Conservation (phyloP, 148 eudicot species). For the Chenopodium suecicum region DNA sequence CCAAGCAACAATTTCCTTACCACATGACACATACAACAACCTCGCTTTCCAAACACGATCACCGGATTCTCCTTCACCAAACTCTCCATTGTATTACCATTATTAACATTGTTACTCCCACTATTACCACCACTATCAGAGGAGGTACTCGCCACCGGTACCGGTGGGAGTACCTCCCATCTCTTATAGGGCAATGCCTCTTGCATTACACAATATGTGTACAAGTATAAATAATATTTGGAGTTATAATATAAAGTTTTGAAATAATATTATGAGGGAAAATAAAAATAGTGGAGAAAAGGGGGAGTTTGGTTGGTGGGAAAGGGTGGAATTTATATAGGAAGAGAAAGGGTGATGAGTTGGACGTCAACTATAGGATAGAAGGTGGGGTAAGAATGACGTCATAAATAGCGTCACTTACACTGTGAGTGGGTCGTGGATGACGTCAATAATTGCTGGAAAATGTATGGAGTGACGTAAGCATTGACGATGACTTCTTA, state of each 20-base stretch:
- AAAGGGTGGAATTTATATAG: conserved; percentile 6
- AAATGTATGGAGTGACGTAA: conserved; percentile 16
- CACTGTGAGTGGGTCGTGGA: conserved; percentile 32
- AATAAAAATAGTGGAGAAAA: background rate
- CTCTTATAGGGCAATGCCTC: conserved; percentile 44
- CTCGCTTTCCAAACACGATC: conserved; percentile 55
- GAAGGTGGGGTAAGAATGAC: conserved; percentile 20
- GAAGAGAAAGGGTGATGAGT: background rate
- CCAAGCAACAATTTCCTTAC: conserved; percentile 57
- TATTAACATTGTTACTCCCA: background rate
- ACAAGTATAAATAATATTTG: background rate
- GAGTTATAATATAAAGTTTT: background rate
- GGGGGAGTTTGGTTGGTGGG: conserved; percentile 3
- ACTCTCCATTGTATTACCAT: background rate
- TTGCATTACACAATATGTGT: conserved; percentile 37
- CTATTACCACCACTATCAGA: background rate
- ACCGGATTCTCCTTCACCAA: conserved; percentile 63
- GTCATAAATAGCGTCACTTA: conserved; percentile 13
- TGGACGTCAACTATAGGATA: conserved; percentile 25
- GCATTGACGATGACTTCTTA: conserved; percentile 30
- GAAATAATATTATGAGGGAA: background rate
- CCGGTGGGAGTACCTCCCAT: conserved; percentile 34
- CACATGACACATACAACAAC: conserved; percentile 90
- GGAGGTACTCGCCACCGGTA: conserved; percentile 16
- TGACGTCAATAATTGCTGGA: conserved; percentile 21